Percentiles rank a stretch among this genome's conserved stretches.
Evolutionary conservation across 208 protist genomes (phyloP).

Genomic region (Leishmania lainsoni): DNA sequence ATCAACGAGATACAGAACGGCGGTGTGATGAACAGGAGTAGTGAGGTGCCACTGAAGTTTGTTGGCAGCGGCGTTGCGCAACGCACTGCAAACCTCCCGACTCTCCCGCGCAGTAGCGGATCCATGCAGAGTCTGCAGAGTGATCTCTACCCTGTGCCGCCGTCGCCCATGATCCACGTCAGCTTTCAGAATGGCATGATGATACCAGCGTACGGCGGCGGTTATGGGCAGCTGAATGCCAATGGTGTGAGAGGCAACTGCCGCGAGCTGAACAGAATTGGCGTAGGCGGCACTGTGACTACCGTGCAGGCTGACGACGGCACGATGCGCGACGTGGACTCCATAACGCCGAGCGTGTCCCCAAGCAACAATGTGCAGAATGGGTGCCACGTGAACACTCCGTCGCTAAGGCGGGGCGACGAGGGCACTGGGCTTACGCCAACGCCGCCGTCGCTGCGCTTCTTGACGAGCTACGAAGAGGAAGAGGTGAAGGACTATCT

Average conservation of each 20-base stretch:
- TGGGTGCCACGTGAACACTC: conserved; percentile 30
- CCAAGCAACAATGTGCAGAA: conserved; percentile 7
- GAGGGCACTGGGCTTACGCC: conserved; percentile 26
- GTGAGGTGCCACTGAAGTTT: conserved; percentile 1
- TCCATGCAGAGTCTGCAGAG: not conserved
- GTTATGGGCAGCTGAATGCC: not conserved
- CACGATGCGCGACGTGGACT: conserved; percentile 9
- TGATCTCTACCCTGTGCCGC: not conserved
- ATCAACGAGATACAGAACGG: not conserved
- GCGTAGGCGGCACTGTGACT: conserved; percentile 6
- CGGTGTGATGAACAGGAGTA: not conserved
- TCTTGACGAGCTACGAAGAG: conserved; percentile 72
- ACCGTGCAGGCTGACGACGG: not conserved
- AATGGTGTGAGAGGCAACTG: conserved; percentile 11
- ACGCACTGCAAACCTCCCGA: conserved; percentile 11
- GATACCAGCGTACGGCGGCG: not conserved
- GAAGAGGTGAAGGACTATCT: conserved; percentile 64
- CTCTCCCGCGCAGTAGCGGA: not conserved
- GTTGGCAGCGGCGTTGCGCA: not conserved
- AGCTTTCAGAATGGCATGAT: not conserved
- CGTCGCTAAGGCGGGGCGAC: conserved; percentile 1
- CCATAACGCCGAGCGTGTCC: conserved; percentile 4
- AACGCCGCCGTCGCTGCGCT: conserved; percentile 27
- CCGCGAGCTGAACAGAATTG: not conserved
- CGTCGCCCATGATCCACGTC: not conserved